A percentile compares a stretch with the other conserved stretches of the same genome.
These are phyloP conservation scores for Neoboletus magnificus DNA, from an alignment of 768 basidiomycete species.

Conservation along the genomic window DNA sequence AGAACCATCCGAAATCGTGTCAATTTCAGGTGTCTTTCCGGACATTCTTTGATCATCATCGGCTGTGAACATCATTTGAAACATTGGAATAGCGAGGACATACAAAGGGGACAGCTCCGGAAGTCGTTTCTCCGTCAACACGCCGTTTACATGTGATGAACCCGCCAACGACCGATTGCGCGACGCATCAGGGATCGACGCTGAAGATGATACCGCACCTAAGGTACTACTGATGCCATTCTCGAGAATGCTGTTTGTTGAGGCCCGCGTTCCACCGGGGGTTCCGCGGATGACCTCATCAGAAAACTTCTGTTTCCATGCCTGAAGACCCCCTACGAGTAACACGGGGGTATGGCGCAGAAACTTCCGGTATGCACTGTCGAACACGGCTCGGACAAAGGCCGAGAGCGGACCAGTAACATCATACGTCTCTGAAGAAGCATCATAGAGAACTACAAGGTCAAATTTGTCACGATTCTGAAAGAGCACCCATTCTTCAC, in stretches of 20 bases:
- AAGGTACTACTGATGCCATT: slow-evolving; percentile 28
- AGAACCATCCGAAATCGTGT: slow-evolving; percentile 12
- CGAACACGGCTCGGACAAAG: slow-evolving; percentile 68
- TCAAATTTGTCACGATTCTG: slow-evolving; percentile 85
- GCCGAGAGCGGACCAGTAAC: slow-evolving; percentile 51
- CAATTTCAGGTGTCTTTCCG: slow-evolving; percentile 14
- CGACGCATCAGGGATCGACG: slow-evolving; percentile 12
- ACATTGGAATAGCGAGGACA: slow-evolving; percentile 5
- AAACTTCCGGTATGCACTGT: slow-evolving; percentile 67
- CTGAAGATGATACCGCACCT: slow-evolving; percentile 21
- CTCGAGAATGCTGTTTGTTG: slow-evolving; percentile 21
- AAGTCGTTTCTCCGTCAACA: slow-evolving; percentile 15
- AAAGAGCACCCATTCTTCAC: slow-evolving; percentile 71
- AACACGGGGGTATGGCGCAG: slow-evolving; percentile 76
- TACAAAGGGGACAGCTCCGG: slow-evolving; percentile 22
- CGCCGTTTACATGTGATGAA: slow-evolving; percentile 14
- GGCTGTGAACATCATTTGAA: slow-evolving; percentile 9
- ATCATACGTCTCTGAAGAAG: slow-evolving; percentile 52
- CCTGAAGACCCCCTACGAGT: slow-evolving; percentile 79
- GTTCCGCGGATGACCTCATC: slow-evolving; percentile 34
- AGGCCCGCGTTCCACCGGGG: slow-evolving; percentile 13
- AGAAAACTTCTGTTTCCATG: slow-evolving; percentile 67
- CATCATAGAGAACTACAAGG: slow-evolving; percentile 82
- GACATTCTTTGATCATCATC: slow-evolving; percentile 13
- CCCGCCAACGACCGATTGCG: slow-evolving; percentile 12